Percentiles rank a stretch among this genome's conserved stretches.
Conservation (phyloP, 2,329 filamentous ascomycete genomes). For the Balansia obtecta region DNA sequence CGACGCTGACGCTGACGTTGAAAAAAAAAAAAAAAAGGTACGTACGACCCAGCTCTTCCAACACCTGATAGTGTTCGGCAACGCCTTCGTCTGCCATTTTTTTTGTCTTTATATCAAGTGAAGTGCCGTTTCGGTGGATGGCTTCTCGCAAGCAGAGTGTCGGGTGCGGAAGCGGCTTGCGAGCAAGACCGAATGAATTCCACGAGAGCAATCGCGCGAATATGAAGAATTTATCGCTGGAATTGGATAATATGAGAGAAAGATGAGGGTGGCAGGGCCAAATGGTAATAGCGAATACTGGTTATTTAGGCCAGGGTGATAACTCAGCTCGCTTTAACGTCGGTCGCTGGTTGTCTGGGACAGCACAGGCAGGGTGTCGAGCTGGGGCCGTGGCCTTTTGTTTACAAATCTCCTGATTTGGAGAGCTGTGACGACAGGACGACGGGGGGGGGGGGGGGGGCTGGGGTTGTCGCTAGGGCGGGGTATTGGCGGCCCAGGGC, state of each 20-base stretch:
- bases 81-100: constrained; percentile 51
- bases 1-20: too few relatives aligned
- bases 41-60: constrained; percentile 92
- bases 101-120: constrained; percentile 21
- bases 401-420: constrained; percentile 28
- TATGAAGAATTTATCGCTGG: not conserved
- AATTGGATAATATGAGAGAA: not conserved
- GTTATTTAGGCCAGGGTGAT: constrained; percentile 2
- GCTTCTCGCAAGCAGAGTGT: not conserved
- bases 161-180: not conserved
- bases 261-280: constrained; percentile 1
- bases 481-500: constrained; percentile 2
- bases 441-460: not conserved
- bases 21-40: constrained; percentile 15
- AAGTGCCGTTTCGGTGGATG: constrained; percentile 2
- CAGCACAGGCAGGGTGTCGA: constrained; percentile 16
- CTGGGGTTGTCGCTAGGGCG: constrained; percentile 3
- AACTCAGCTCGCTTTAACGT: constrained; percentile 6
- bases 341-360: constrained; percentile 21
- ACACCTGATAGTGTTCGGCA: constrained; percentile 81
- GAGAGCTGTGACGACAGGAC: constrained; percentile 18
- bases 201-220: not conserved
- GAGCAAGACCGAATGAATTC: not conserved
- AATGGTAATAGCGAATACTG: constrained; percentile 1
- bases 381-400: constrained; percentile 24